These are phyloP conservation scores for Aristolochia contorta DNA, from an alignment of 164 flowering plant species.

Conservation along the genomic window DNA sequence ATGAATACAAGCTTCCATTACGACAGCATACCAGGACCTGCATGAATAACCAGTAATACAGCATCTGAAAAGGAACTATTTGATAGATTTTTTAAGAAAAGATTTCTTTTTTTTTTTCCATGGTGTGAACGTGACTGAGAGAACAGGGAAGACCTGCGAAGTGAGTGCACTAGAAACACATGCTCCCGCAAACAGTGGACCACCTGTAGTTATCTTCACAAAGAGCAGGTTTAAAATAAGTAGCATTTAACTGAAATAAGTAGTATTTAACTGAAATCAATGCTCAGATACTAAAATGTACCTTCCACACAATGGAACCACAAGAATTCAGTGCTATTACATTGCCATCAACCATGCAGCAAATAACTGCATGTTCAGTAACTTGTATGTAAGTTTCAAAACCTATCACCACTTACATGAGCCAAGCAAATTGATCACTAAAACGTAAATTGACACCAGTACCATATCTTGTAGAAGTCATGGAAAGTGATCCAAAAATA, in stretches of 20 bases:
- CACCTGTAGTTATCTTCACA: constrained; percentile 59
- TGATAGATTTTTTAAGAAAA: not conserved
- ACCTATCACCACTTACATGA: not conserved
- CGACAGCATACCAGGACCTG: constrained; percentile 79
- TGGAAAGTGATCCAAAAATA: constrained; percentile 71
- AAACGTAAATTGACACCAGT: no score
- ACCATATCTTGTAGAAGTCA: constrained; percentile 13
- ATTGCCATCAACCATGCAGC: constrained; percentile 84
- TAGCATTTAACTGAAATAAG: not conserved
- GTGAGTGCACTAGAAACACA: constrained; percentile 50
- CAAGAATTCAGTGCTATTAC: constrained; percentile 40
- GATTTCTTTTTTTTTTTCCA: not conserved
- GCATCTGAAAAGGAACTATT: not conserved
- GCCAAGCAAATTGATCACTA: not conserved
- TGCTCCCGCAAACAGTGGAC: constrained; percentile 86
- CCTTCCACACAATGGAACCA: constrained; percentile 78
- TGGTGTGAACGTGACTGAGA: not conserved
- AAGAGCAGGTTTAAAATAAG: no score
- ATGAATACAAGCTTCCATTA: constrained; percentile 64
- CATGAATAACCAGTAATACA: not conserved
- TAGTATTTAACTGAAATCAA: not conserved
- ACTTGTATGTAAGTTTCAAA: not conserved
- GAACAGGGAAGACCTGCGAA: constrained; percentile 46
- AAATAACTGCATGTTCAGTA: constrained; percentile 50
- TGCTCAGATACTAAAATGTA: constrained; percentile 9